Evolutionary conservation across 225 moss, liverwort and hornwort genomes (phyloP), one percentile per base, ranked within the genome.

Genomic region (Rhytidiadelphus loreus): DNA sequence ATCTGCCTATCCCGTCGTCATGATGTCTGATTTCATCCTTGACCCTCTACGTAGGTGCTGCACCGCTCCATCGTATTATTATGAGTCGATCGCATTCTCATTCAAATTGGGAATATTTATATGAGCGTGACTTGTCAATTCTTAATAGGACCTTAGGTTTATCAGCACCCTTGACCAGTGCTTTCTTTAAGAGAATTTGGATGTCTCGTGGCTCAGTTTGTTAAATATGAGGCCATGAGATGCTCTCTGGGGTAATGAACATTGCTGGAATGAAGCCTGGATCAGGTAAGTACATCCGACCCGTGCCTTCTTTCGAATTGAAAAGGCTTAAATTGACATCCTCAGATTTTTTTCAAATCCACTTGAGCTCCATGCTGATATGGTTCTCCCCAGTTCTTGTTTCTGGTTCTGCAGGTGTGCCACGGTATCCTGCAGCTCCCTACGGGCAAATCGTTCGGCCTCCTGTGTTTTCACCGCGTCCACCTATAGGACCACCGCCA

Each of bases 381-480:
- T 87, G 48, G 86, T 87, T 85, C 62, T 85, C 91, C 84, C 92
- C 95, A 98, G 98, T 97, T 95, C 93, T 98, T 95, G 96, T 93
- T 88, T 93, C 92, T 95, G 92, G 96, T 87, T 84, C 97, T 96
- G 98, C 95, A 98, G 98, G 98, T 86, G 95, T 95, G 83, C 95
- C 93, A 71, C 95, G 98, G 39, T 98, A 95, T 85, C 91, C 96
- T 90, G 93, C 95, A 84, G 93, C 97, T 21, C 92, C 95, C 16
- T 98, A 93, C 92, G 94, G 90, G 50, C 89, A 96, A 80, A 93
- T 96, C 93, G 95, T 91, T 80, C 97, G 97, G 87, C 93, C 96
- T 59, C 93, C 96, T 63, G 92, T 92, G 18, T 98, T 93, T 90
- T 90, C 95, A 65, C 96, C 97, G 59, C 96, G 97, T 52, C 98